Percentiles rank a stretch among this genome's conserved stretches.
These are phyloP conservation scores for Rubus parviflorus DNA, from an alignment of 306 rosid genomes.

Conservation along the genomic window DNA sequence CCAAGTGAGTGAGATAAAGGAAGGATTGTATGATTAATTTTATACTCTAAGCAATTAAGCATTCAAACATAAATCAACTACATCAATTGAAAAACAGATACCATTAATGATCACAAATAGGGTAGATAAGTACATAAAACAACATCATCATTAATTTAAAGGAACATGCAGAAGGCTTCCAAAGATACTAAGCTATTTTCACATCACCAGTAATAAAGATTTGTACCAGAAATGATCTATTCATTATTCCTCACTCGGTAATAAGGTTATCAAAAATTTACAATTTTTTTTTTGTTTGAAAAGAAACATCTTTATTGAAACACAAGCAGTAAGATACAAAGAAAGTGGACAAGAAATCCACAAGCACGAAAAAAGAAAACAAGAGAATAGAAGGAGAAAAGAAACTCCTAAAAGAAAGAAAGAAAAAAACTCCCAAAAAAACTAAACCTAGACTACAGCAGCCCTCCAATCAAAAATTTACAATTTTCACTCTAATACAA, in stretches of 20 bases:
- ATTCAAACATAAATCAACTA: background rate
- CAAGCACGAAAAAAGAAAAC: too few species aligned
- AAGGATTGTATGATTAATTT: background rate
- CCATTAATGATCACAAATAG: background rate
- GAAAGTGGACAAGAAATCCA: too few species aligned
- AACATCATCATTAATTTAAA: constrained; percentile 2
- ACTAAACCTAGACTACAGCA: too few species aligned
- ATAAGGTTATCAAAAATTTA: background rate
- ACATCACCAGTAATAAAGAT: background rate
- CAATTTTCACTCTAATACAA: background rate
- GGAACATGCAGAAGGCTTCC: constrained; percentile 7
- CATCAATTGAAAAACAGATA: background rate
- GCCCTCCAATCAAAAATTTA: too few species aligned
- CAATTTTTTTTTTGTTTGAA: too few species aligned
- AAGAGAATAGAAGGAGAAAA: too few species aligned
- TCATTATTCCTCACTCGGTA: constrained; percentile 3
- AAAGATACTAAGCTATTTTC: background rate
- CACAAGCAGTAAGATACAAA: too few species aligned
- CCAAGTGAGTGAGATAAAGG: background rate
- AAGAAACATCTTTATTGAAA: too few species aligned
- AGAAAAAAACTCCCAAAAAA: too few species aligned
- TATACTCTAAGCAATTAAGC: background rate
- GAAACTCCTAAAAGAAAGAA: too few species aligned
- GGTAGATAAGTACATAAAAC: background rate
- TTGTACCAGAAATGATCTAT: background rate